Conservation (phyloP, 2,329 filamentous ascomycete genomes). For the Cladosporium colombiae region DNA sequence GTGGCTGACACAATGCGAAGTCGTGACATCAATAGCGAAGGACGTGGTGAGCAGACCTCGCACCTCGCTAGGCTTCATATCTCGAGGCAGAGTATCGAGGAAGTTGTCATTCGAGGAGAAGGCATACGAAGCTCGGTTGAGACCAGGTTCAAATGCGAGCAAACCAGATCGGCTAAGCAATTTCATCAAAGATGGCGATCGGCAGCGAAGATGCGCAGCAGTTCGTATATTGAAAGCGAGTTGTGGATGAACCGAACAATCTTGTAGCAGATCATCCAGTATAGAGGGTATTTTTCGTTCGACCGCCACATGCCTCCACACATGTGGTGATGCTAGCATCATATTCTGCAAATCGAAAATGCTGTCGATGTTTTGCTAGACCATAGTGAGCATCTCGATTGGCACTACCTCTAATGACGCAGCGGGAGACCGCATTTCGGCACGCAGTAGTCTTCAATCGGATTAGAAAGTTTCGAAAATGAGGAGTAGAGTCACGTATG, state of each 20-base stretch:
- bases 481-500: neutral
- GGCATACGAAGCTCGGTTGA: neutral
- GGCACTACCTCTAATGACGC: constrained; percentile 1
- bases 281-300: constrained; percentile 3
- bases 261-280: constrained; percentile 8
- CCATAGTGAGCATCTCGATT: constrained; percentile 10
- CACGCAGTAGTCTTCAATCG: neutral
- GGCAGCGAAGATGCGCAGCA: constrained; percentile 5
- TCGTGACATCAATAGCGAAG: neutral
- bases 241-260: neutral
- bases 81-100: neutral
- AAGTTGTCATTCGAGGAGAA: neutral
- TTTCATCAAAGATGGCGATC: constrained; percentile 4
- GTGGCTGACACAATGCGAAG: neutral
- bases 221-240: neutral
- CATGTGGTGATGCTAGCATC: constrained; percentile 12
- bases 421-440: constrained; percentile 1
- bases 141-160: neutral
- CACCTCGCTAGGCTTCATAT: neutral
- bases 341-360: constrained; percentile 1
- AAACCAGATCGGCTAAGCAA: neutral
- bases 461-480: neutral
- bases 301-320: constrained; percentile 6
- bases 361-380: neutral
- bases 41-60: neutral